Conservation (phyloP, 2,329 filamentous ascomycete species). For the Colletotrichum gigasporum region DNA sequence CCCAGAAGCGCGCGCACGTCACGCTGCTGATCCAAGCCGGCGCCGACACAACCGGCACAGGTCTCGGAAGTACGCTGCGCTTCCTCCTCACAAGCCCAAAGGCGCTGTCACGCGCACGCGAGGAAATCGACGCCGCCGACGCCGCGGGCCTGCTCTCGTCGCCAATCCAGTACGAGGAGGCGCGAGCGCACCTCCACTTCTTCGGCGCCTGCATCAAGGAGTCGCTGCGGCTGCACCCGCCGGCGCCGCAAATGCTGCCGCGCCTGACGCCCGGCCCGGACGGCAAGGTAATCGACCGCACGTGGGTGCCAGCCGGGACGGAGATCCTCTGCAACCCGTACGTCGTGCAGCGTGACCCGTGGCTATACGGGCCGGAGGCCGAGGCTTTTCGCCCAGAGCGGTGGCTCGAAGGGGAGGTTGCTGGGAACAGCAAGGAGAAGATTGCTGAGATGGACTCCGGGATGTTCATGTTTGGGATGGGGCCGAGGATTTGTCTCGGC, state of each 20-base stretch:
- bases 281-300: constrained; percentile 7
- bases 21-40: constrained; percentile 19
- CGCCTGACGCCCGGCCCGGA: not conserved
- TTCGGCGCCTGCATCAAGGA: constrained; percentile 22
- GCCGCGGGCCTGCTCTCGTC: not conserved
- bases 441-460: constrained; percentile 5
- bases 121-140: not conserved
- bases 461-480: constrained; percentile 9
- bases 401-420: constrained; percentile 44
- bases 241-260: constrained; percentile 9
- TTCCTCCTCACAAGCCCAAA: not conserved
- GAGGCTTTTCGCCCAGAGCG: constrained; percentile 50
- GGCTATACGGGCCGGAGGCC: constrained; percentile 44
- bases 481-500: constrained; percentile 3
- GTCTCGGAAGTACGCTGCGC: constrained; percentile 16
- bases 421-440: constrained; percentile 14
- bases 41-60: constrained; percentile 19
- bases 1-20: constrained; percentile 11
- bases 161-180: constrained; percentile 10
- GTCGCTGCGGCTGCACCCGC: constrained; percentile 4
- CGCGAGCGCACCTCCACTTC: constrained; percentile 8
- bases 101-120: not conserved
- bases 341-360: constrained; percentile 44
- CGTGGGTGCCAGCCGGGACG: constrained; percentile 10
- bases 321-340: constrained; percentile 40